Base-by-base conservation (phyloP, 148 eudicot genomes). In the Cornus florida region DNA sequence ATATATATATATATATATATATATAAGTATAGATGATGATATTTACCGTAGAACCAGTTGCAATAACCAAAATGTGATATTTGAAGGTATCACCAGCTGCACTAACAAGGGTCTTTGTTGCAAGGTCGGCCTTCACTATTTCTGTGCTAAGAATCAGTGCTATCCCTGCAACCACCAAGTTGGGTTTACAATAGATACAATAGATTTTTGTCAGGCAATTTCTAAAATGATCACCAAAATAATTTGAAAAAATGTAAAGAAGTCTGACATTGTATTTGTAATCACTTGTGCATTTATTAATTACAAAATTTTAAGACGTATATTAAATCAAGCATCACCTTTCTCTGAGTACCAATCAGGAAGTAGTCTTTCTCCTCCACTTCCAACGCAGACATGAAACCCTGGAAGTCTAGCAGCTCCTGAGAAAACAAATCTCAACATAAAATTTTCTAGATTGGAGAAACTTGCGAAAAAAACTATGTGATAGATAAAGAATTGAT, bases 381-480 rank as follows among this genome's bases (percentile, higher is more conserved):
- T 85, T 86, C 99, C 99, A 79, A 97, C 98, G 84, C 99, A 97
- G 31, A 83, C 86, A 83, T 97, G 95, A 84, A 97, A 97, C 19
- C 98, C 99, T 56, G 99, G 99, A 79, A 97, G 98, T 82, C 99
- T 94, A 70, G 99, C 98, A 87, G 98, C 87, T 80, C 95, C 99
- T 97, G 91, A 73, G 88, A 43, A 78, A 78, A 56, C 66, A 65
- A 69, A 20, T 65, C n/a, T 7, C 56, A 50, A 3, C 7, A 22
- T 64, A 46, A 72, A 16, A 19, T 50, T 72, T 56, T 38, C 56
- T 17, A 77, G 32, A 38, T 38, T 22, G 68, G 67, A 33, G 23
- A 39, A 78, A 71, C 7, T 11, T 16, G 7, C 79, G 28, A 69
- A 77, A 53, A 10, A 77, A 69, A 77, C 13, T 11, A 32, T 20